Evolutionary conservation across 1,284 basidiomycete species (phyloP), one percentile per base, ranked within the genome.

Genomic region (Leccinum griseonigrum): DNA sequence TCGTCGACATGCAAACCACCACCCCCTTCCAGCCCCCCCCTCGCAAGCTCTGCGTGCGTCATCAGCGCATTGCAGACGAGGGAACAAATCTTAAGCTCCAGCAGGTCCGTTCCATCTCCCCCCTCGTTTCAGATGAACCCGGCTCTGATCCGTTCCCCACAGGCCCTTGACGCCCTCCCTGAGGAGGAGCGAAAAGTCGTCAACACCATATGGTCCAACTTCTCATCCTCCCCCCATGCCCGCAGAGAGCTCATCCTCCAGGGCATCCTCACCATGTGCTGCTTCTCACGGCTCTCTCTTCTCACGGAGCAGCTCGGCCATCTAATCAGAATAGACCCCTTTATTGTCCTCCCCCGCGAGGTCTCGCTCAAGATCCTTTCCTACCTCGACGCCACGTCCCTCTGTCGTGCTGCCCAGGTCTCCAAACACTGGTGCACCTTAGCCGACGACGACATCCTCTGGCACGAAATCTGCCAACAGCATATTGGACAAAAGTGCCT

Each of bases 221-320:
- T 99, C 78, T 97, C 95, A 11, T 94, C 94, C 0, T 97, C 97
- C 1, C 88, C 95, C 0, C 95, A 97, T 70, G 86, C 91, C 10
- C 88, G 94, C 38, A 86, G 97, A 48, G 92, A 93, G 48, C 86
- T 99, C 71, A 98, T 99, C 72, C 88, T 99, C 54, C 94, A 95
- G 71, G 97, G 97, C 34, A 85, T 99, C 63, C 87, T 99, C 68
- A 98, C 97, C n/a, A 99, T 99, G 94, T 99, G 97, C 76, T 99
- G 97, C 78, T 98, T 97, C 80, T 94, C 94, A 46, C 97, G 98
- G 72, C 88, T 99, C n/a, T 98, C 97, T 26, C 91, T 98, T 60
- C 88, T 99, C 56, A 92, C 94, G 14, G 94, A 97, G 64, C 92
- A 96, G 61, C 89, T 99, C 60, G 83, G 88, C 28, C 87, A 93